Conservation (phyloP, 805 yeast species). For the Candida pseudoglaebosa region DNA sequence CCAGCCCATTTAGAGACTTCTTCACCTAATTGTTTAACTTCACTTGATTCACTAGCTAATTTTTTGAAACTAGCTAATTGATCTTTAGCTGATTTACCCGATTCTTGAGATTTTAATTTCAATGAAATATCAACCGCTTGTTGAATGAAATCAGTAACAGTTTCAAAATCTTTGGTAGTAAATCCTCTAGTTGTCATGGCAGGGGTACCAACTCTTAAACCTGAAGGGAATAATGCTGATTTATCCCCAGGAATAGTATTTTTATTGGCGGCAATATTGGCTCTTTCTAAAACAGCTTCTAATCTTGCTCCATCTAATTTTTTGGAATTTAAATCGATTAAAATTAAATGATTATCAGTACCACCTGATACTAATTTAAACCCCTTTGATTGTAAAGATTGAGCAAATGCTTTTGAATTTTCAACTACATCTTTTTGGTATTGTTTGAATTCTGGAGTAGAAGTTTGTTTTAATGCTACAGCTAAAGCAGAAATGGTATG, state of each 20-base stretch:
- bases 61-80: constrained; percentile 88
- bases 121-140: constrained; percentile 75
- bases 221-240: constrained; percentile 94
- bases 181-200: constrained; percentile 98
- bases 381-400: constrained; percentile 59
- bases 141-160: constrained; percentile 77
- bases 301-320: constrained; percentile 94
- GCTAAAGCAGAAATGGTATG: constrained; percentile 96
- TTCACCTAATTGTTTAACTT: constrained; percentile 56
- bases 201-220: constrained; percentile 95
- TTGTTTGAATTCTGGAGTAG: constrained; percentile 79
- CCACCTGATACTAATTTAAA: constrained; percentile 84
- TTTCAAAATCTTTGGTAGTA: constrained; percentile 68
- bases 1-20: constrained; percentile 93
- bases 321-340: constrained; percentile 75
- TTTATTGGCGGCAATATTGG: constrained; percentile 93
- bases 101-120: constrained; percentile 71
- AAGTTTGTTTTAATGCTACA: constrained; percentile 89
- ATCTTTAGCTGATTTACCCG: constrained; percentile 89
- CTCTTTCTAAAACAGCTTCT: constrained; percentile 82
- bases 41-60: constrained; percentile 64
- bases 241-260: constrained; percentile 96
- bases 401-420: constrained; percentile 77
- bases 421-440: constrained; percentile 81
- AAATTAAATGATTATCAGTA: constrained; percentile 90